Evolutionary conservation across 2,329 filamentous ascomycete genomes (phyloP).

Genomic region (Monosporascus sp.): DNA sequence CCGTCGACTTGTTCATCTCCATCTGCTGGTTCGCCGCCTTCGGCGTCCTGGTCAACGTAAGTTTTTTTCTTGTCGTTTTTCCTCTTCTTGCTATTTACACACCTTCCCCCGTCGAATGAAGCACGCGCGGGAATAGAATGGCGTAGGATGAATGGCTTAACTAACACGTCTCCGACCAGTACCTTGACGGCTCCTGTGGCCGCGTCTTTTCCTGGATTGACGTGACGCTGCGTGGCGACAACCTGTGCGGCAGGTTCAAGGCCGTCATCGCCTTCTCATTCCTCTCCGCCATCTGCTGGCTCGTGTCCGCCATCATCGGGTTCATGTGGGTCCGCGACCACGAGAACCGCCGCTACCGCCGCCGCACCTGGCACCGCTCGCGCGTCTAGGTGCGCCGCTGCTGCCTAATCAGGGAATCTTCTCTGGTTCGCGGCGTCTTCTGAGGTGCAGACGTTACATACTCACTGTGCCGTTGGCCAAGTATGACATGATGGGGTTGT

Average conservation of each 20-base stretch:
- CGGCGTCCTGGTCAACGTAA: slow-evolving; percentile 57
- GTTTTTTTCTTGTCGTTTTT: slow-evolving; percentile 17
- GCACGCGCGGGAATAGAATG: background rate
- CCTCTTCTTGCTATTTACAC: background rate
- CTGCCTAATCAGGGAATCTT: background rate
- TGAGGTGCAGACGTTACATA: no score
- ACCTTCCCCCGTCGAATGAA: no score
- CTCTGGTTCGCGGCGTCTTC: no score
- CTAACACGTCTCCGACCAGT: slow-evolving; percentile 19
- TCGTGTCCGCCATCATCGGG: slow-evolving; percentile 55
- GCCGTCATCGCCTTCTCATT: slow-evolving; percentile 67
- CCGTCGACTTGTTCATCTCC: slow-evolving; percentile 63
- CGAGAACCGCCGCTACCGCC: slow-evolving; percentile 27
- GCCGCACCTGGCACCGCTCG: slow-evolving; percentile 21
- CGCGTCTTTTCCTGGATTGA: slow-evolving; percentile 55
- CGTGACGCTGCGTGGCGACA: slow-evolving; percentile 39
- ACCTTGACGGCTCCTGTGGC: slow-evolving; percentile 45
- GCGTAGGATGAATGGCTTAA: background rate
- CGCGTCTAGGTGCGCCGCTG: slow-evolving; percentile 17
- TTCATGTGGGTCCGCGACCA: slow-evolving; percentile 47
- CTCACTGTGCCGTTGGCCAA: no score
- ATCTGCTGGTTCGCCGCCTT: slow-evolving; percentile 66
- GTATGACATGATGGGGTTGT: no score
- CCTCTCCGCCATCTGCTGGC: slow-evolving; percentile 65
- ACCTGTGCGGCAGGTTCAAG: slow-evolving; percentile 62